Evolutionary conservation across 345 rosid genomes (phyloP), one percentile per base, ranked within the genome.

Genomic region (Limnanthes douglasii): DNA sequence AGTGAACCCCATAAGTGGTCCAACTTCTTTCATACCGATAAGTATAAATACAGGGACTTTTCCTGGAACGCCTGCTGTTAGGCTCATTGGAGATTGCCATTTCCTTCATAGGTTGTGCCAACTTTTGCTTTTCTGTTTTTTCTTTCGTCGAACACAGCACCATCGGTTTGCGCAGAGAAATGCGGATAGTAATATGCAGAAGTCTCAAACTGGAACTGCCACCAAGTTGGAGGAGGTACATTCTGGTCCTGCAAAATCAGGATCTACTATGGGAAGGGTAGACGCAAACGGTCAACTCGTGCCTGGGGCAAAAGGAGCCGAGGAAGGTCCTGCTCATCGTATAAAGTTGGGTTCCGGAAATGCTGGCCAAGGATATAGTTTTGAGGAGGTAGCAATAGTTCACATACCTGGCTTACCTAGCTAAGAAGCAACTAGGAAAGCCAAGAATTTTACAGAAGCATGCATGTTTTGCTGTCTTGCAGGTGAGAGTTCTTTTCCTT

Each of bases 51-150:
- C 93, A 18, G 99, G 96, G 62, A 85, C 96, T 43, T 92, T 92
- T 64, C 99, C 96, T 22, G 99, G 99, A 67, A 92, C 99, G 23
- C 96, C 99, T 8, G 99, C 99, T 65, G 99, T 92, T 34, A 63
- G 99, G 65, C 92, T 92, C 42, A 92, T 92, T 65, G 99, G 96
- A 23, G 99, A 92, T 60, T 81, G 96, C 67, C 96, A 92, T 69
- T 92, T 92, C 56, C 96, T 92, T 60, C 96, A 85, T 49, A 84
- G 96, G 59, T 63, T 92, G 61, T 92, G 99, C 45, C 96, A 92
- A 56, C 90, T 92, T 41, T 61, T 85, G 55, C 83, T 92, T 34
- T 92, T 92, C 62, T 85, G 96, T 62, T 92, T 56, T 61, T 67
- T 78, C 75, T 80, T 80, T 57, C 86, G 95, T 46, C 55, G 85